Base-by-base conservation (phyloP, 208 protist genomes). In the Acanthamoeba castellanii region DNA sequence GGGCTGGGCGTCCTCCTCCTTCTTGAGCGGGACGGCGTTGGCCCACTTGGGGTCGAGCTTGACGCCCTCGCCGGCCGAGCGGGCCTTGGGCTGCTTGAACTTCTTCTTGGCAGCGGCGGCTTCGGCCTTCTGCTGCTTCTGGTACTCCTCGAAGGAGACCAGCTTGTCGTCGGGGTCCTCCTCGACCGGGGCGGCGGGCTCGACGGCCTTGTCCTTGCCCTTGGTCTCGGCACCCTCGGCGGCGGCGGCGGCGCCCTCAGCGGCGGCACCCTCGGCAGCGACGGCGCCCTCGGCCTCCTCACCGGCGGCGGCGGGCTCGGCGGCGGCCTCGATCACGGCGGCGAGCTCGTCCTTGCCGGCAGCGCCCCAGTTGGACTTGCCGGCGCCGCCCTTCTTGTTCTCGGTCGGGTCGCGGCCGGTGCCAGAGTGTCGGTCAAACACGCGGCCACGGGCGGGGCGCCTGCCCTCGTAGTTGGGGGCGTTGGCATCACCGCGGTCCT, bases 11-110 rank as follows among this genome's bases (percentile, higher is more conserved):
- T 92, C 87, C 4, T 92, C 87, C 18, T 92, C 87, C 16, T 50
- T 14, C 87, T 92, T 92, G 37, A 92, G 61, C 25, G 87, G 87
- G 25, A 37, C 59, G 32, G 87, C 87, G 55, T 92, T 72, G 34
- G 87, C 87, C 87, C 87, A 92, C 61, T 92, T 92, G 87, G 87
- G 37, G 57, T 92, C 87, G 22, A 72, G 55, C 27, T 92, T 45
- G 87, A 92, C 87, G 25, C 87, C 87, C 45, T 92, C 87, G 30
- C 87, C 87, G 30, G 87, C 87, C 27, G 14, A 11, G 59, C 87
- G 87, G 61, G 32, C 13, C 59, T 37, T 32, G 59, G 87, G 50
- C n/a, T 45, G 84, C 45, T 57, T 76, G 25, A 92, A n/a, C 52
- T 89, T 92, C 68, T 76, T 76, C 68, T 76, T 76, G 68, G 32